These are phyloP conservation scores for Tripidium arundinaceum DNA, from an alignment of 202 grass and related monocot genomes.

Conservation along the genomic window DNA sequence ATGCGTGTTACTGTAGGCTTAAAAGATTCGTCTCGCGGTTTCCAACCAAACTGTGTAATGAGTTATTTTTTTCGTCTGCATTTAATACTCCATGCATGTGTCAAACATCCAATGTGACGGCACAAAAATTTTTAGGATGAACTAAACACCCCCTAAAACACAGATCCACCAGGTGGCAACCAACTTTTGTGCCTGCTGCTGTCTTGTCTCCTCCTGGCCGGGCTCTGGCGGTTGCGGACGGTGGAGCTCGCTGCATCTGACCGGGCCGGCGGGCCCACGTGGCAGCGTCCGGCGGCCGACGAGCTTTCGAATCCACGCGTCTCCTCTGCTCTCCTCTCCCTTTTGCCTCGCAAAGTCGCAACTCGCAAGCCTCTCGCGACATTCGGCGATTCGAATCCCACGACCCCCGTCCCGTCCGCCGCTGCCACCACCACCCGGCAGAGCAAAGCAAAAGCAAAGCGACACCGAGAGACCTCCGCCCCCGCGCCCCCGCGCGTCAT, in stretches of 20 bases:
- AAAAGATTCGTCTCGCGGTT: no score
- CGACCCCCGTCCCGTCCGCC: background rate
- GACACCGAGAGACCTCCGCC: conserved; percentile 12
- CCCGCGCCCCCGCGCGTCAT: background rate
- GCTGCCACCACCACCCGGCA: background rate
- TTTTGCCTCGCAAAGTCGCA: background rate
- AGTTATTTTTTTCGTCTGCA: no score
- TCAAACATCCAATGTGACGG: no score
- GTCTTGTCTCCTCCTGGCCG: background rate
- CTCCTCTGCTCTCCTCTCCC: background rate
- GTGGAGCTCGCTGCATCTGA: background rate
- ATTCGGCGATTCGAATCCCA: background rate
- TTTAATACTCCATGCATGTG: no score
- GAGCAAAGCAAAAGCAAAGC: background rate
- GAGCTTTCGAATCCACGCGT: background rate
- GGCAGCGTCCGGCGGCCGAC: background rate
- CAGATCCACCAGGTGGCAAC: background rate
- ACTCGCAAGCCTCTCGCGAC: background rate
- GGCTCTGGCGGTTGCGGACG: background rate
- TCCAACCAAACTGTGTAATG: no score
- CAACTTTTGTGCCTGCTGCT: background rate
- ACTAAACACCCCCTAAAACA: no score
- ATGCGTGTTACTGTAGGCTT: no score
- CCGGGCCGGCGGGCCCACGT: background rate
- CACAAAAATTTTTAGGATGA: no score